Evolutionary conservation across 1,284 basidiomycete genomes (phyloP), one percentile per base, ranked within the genome.

Genomic region (Pholiota adiposa): DNA sequence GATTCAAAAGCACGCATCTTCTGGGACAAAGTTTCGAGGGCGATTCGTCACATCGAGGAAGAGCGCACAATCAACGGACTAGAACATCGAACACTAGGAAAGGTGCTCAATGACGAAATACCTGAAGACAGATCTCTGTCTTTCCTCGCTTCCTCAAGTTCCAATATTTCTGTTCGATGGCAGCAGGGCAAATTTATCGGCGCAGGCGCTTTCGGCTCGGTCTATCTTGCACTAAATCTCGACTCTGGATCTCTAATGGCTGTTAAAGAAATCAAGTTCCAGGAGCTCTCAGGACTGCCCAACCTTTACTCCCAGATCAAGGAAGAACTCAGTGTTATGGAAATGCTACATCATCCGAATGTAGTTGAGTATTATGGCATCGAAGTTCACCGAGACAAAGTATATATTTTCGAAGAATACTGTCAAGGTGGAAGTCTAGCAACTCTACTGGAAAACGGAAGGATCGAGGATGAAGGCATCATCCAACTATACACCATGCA

Each of bases 361-460:
- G 93, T 99, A 58, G 97, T 99, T 60, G 96, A 99, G 75, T 99
- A 98, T 76, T 98, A 98, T 72, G 97, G 97, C 38, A 97, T 99
- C 68, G 97, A 99, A 75, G 97, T 98, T 4, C 97, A 99, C 73
- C 91, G 97, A 21, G 97, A 99, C 79, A 96, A 97, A 75, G 96
- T 99, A 11, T 99, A 97, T 79, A 98, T 99, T 66, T 99, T 99
- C 73, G 96, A 99, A 75, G 97, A 99, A 78, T 99, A 93, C 74
- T 99, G 97, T 72, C 93, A 97, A 70, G 96, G 96, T 40, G 97
- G 97, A 12, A 97, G 94, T 73, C 75, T 99, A 56, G 95, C 93
- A 1, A 85, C 93, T 49, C 78, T 98, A 55, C 79, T 99, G 58
- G 96, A 98, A 72, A 93, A 96, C 70, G 97, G 97, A 1, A 82